Evolutionary conservation across 768 basidiomycete species (phyloP), one percentile per base, ranked within the genome.

Genomic region (Tubosaeta sp.): DNA sequence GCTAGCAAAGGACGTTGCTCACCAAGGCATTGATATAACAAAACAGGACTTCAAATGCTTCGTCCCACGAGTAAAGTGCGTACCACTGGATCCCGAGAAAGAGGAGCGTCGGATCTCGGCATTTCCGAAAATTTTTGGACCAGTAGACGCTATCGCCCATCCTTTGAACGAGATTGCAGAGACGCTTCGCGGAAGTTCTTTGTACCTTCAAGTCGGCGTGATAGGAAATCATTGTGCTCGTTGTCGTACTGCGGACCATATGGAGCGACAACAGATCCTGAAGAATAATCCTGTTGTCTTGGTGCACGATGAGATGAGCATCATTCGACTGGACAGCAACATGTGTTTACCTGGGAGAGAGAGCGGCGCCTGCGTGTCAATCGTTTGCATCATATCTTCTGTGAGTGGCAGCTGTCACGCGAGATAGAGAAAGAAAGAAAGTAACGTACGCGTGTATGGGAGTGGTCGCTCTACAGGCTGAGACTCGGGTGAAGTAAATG

Each of bases 51-150:
- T 82, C 80, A 22, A 83, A 71, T 0, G 79, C 68, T 61, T 84
- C 80, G 49, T 84, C 83, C 81, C 83, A 84, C 2, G 78, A 73
- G 55, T 84, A 84, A 8, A 83, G 63, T 3, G 79, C 75, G 50
- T 82, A 81, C 83, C 82, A 84, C 32, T 83, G 62, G 16, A 78
- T 67, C 26, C 75, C 71, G 27, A 72, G 61, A 17, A 71, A 58
- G 39, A 67, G 48, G 37, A 72, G 68, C 0, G 69, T 71, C 1
- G 70, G 63, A 31, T 73, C 72, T 26, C 51, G 63, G 17, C 61
- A 63, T 46, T 51, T 48, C 13, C 46, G 25, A 43, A 69, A 72
- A 19, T 69, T 63, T 1, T 66, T 61, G 1, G 59, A 60, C 72
- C 72, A 72, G 49, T 73, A 74, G 13, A 73, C 60, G 25, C 71